A percentile compares a stretch with the other conserved stretches of the same genome.
Evolutionary conservation across 78 protist genomes (phyloP).

Genomic region (Protostelium mycophagum): DNA sequence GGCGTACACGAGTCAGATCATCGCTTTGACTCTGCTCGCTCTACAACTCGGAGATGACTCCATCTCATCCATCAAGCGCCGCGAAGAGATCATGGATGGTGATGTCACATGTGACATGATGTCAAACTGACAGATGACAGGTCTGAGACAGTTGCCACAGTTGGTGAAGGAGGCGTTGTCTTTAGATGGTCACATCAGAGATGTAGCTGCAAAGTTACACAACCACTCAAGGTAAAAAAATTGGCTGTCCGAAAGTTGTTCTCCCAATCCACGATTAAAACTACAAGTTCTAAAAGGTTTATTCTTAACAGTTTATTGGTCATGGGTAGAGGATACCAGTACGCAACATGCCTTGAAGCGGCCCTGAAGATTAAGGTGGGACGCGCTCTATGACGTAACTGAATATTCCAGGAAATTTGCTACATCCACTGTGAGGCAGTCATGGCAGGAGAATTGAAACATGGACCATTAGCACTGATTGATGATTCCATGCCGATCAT

Average conservation of each 20-base stretch:
- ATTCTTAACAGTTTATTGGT: slow-evolving; percentile 82
- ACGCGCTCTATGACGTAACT: neutral
- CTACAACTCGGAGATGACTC: slow-evolving; percentile 43
- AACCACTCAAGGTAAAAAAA: no score
- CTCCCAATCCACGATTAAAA: no score
- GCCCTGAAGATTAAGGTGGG: slow-evolving; percentile 28
- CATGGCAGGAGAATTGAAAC: slow-evolving; percentile 95
- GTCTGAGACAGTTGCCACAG: neutral
- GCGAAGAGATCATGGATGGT: slow-evolving; percentile 18
- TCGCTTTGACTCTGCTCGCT: slow-evolving; percentile 37
- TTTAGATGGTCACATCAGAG: slow-evolving; percentile 19
- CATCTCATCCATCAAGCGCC: slow-evolving; percentile 14
- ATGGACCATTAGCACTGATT: slow-evolving; percentile 96
- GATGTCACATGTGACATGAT: neutral
- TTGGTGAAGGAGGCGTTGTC: neutral
- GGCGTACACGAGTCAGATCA: slow-evolving; percentile 93
- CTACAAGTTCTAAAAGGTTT: no score
- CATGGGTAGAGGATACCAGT: slow-evolving; percentile 89
- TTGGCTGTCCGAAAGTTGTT: no score
- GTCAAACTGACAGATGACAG: neutral
- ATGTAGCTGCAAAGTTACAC: slow-evolving; percentile 56
- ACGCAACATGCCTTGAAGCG: slow-evolving; percentile 93
- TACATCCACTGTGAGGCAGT: slow-evolving; percentile 95
- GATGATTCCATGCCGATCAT: slow-evolving; percentile 83
- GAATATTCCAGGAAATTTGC: slow-evolving; percentile 84